Base-by-base conservation (phyloP, 192 early-diverging fungal genomes). In the Coemansia sp. region DNA sequence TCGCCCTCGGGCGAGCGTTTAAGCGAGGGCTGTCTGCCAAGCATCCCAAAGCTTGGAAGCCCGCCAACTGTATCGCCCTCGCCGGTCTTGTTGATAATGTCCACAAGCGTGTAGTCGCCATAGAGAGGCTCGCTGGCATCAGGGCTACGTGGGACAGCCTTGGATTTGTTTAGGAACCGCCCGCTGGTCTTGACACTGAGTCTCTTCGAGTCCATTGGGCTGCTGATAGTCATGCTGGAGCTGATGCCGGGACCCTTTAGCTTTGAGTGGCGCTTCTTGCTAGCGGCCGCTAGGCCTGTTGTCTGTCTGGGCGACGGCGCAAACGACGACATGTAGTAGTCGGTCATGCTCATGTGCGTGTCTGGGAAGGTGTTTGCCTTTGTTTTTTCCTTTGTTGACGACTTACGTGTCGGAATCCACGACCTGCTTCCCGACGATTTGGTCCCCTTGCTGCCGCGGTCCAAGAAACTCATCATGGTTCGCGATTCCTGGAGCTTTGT, bases 341-440 rank as follows among this genome's bases (percentile, higher is more conserved):
- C 75, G n/a, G 69, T 69, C 32, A 76, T 67, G 47, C 59, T 71
- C 40, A 57, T 67, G 56, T 76, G 69, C 6, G 69, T 68, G 47
- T 52, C 61, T 21, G 37, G 65, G 41, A 47, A 53, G 53, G 9
- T 53, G 11, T 3, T 45, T 21, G 58, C 44, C 21, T 39, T 64
- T 21, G 26, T 59, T 32, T 32, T 32, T 32, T 1, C 64, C 38
- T 64, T 63, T 58, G 50, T 62, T 11, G 69, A 59, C n/a, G 39
- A 56, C 47, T 71, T 73, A 49, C 66, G 64, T 38, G 65, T 48
- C 4, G 69, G 65, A 19, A 80, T 63, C 77, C 77, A 80, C 16
- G 72, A 74, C 63, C 68, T 74, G 45, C 72, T 70, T 21, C 66
- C 56, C 16, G 59, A 67, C 44, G 39, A 10, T 8, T 21, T 48